Conservation (phyloP, 2,329 filamentous ascomycete genomes). For the Fonsecaea pugnacius region DNA sequence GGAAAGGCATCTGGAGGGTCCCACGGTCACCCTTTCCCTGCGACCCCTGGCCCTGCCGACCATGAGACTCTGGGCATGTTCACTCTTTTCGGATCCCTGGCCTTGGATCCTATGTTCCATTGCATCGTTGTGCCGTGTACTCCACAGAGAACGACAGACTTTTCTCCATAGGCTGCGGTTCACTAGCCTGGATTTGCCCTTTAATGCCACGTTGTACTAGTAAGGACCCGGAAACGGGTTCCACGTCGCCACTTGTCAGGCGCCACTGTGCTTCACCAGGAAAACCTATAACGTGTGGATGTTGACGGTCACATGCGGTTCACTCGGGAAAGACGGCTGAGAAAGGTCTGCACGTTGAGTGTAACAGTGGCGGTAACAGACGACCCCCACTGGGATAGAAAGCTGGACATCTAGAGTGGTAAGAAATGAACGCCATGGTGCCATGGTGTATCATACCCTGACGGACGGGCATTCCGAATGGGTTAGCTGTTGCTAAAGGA, state of each 20-base stretch:
- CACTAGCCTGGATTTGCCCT: neutral
- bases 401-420: neutral
- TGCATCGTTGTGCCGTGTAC: neutral
- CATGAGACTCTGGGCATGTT: neutral
- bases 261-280: neutral
- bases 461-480: neutral
- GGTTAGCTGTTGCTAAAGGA: neutral
- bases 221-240: neutral
- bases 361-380: neutral
- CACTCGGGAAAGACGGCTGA: neutral
- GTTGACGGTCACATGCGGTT: neutral
- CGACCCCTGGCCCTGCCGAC: neutral
- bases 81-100: neutral
- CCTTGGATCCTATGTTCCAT: neutral
- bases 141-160: neutral
- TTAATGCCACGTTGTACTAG: neutral
- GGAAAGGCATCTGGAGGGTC: neutral
- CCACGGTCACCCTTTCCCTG: neutral
- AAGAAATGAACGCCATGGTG: neutral
- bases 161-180: neutral
- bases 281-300: neutral
- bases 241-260: conserved; percentile 9
- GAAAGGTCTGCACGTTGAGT: neutral
- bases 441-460: neutral
- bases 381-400: neutral